Base-by-base conservation (phyloP, 495 filamentous ascomycete species). In the Xylaria bambusicola region DNA sequence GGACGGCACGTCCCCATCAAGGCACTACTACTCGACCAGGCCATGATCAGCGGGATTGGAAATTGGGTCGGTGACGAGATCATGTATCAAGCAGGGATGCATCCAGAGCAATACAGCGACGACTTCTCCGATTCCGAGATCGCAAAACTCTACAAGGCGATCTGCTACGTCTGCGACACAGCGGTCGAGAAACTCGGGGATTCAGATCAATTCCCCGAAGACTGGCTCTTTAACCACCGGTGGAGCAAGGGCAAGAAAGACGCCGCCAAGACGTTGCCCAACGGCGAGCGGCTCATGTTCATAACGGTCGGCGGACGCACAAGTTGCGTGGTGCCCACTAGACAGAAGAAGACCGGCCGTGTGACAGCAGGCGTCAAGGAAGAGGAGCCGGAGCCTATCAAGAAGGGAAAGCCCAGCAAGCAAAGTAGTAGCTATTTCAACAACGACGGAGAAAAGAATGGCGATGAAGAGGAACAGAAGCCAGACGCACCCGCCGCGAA, bases 1-100 rank as follows among this genome's bases (percentile, higher is more conserved):
- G 85, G 78, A 36, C 92, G 92, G 55, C 88, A 84, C 54, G 87
- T 96, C 1, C 91, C 93, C 0, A 78, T 98, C 46, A 97, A 97
- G 68, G 87, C 91, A 0, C 77, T 96, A 49, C 72, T 98, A 20
- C 80, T 97, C 12, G 90, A 97, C 66, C 94, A 98, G 70, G 79
- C 83, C n/a, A 89, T 88, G 65, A 87, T 98, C 51, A 92, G 90
- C 65, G 94, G 94, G 5, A 90, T 98, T 48, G 94, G 94, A 2
- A 98, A 97, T 64, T 98, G 93, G 94, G 92, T 98, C 62, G 92
- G 85, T 0, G 94, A 98, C 66, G 94, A 98, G 63, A 86, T 97
- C 27, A 70, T 98, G 26, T 60, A 60, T 12, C 57, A 60, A 36
- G 57, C 49, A 40, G 27, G 5, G 54, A 82, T 97, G 15, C 94